Percentiles rank a stretch among this genome's conserved stretches.
Conservation (phyloP, 2,329 filamentous ascomycete species). For the Colletotrichum navitas region DNA sequence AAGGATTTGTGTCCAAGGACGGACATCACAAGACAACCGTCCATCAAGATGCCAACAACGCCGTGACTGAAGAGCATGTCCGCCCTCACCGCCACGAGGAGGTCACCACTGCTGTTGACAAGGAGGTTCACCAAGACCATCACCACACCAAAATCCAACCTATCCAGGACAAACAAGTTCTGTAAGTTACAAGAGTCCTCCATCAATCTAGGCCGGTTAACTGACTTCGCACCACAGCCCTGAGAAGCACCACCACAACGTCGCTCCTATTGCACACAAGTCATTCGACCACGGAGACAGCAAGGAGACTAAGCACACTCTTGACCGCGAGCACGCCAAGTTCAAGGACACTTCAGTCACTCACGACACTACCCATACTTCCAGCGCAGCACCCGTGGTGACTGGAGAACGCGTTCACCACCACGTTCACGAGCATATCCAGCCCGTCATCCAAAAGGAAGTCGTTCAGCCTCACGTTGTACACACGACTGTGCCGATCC, state of each 20-base stretch:
- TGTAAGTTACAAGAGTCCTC: constrained; percentile 55
- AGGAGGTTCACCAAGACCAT: constrained; percentile 79
- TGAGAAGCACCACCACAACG: constrained; percentile 73
- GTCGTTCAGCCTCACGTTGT: constrained; percentile 75
- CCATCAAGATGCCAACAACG: constrained; percentile 72
- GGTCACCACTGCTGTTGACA: constrained; percentile 72
- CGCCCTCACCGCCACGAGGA: constrained; percentile 72
- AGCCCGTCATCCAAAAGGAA: constrained; percentile 79
- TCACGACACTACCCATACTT: constrained; percentile 48
- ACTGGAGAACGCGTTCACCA: constrained; percentile 52
- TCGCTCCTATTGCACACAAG: constrained; percentile 70
- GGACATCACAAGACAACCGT: constrained; percentile 79
- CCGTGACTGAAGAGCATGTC: constrained; percentile 71
- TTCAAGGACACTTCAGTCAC: constrained; percentile 49
- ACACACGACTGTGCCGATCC: constrained; percentile 79
- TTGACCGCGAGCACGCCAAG: constrained; percentile 63
- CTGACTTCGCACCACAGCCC: constrained; percentile 52
- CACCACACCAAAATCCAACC: constrained; percentile 79
- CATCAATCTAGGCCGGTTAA: constrained; percentile 44
- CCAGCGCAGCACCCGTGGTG: constrained; percentile 46
- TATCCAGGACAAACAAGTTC: constrained; percentile 55
- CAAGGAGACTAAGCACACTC: constrained; percentile 57
- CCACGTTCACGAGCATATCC: constrained; percentile 75
- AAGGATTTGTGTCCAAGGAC: constrained; percentile 69
- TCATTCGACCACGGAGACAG: constrained; percentile 72